phyloP scores from a whole-genome alignment of 2,329 filamentous ascomycete genomes.

The Pestalotiopsis sp. region DNA sequence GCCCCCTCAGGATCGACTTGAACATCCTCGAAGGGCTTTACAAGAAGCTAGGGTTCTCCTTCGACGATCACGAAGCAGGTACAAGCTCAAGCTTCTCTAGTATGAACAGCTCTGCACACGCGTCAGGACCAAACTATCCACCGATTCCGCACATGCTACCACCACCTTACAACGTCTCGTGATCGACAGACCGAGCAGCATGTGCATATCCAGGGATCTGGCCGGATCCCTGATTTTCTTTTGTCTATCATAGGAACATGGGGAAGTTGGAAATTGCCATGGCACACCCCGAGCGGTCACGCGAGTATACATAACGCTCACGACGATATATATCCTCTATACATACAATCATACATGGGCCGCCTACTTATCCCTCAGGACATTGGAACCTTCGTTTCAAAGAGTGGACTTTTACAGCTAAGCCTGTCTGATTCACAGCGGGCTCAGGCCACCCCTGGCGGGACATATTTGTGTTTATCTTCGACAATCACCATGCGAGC shows the following conservation, averaged over 20 bases:
- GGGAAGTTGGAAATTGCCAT: not conserved
- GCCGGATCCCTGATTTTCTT: slow-evolving; percentile 15
- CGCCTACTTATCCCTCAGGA: not conserved
- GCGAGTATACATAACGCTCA: slow-evolving; percentile 1
- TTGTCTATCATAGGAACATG: slow-evolving; percentile 3
- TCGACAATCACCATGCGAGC: slow-evolving; percentile 7
- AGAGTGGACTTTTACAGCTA: not conserved
- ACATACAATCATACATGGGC: slow-evolving; percentile 2
- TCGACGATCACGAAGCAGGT: slow-evolving; percentile 29
- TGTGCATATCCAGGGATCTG: slow-evolving; percentile 2
- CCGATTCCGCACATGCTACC: slow-evolving; percentile 22
- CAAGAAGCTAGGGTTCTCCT: slow-evolving; percentile 45
- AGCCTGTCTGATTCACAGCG: slow-evolving; percentile 2
- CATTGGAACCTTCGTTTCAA: not conserved
- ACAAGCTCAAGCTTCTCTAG: slow-evolving; percentile 46
- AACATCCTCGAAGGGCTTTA: slow-evolving; percentile 66
- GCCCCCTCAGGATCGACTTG: slow-evolving; percentile 73
- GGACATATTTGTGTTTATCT: slow-evolving; percentile 10
- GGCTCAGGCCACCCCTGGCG: slow-evolving; percentile 4
- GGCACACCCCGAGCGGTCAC: not conserved
- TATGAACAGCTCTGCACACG: slow-evolving; percentile 30
- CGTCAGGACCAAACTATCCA: slow-evolving; percentile 22
- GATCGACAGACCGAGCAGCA: slow-evolving; percentile 11
- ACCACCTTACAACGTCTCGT: not conserved
- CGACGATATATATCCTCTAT: slow-evolving; percentile 16